These are phyloP conservation scores for Anthostomella pinea DNA, from an alignment of 2,329 filamentous ascomycete species.

Conservation along the genomic window DNA sequence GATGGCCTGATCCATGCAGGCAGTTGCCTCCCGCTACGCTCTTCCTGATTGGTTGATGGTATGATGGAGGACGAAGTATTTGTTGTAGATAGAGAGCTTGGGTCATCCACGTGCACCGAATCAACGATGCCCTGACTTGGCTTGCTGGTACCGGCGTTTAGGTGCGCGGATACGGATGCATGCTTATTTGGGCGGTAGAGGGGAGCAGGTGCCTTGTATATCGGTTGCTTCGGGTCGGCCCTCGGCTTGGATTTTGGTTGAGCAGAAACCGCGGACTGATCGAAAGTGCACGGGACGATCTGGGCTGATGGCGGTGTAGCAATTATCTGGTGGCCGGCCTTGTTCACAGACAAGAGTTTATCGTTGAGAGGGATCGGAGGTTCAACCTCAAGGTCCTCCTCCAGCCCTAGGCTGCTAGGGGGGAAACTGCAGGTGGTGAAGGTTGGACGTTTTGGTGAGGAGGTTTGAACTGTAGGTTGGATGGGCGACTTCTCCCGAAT, in stretches of 20 bases:
- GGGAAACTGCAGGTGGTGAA: conserved; percentile 19
- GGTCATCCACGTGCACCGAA: conserved; percentile 2
- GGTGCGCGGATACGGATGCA: conserved; percentile 5
- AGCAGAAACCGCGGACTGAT: conserved; percentile 12
- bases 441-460: conserved; percentile 4
- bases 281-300: conserved; percentile 29
- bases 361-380: conserved; percentile 25
- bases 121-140: neutral
- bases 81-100: conserved; percentile 17
- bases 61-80: conserved; percentile 26
- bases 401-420: conserved; percentile 27
- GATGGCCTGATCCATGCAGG: conserved; percentile 5
- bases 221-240: conserved; percentile 4
- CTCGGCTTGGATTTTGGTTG: conserved; percentile 4
- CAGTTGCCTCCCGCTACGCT: neutral
- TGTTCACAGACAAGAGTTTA: conserved; percentile 21
- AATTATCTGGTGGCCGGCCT: conserved; percentile 17
- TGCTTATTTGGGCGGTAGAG: conserved; percentile 19
- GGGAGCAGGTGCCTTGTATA: conserved; percentile 12
- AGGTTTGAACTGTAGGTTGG: conserved; percentile 17
- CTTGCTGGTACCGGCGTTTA: neutral
- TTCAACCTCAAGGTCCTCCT: conserved; percentile 33
- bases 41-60: conserved; percentile 23
- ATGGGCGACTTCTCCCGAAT: conserved; percentile 21
- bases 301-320: conserved; percentile 35